These are phyloP conservation scores for Fusarium sp. DNA, from an alignment of 2,329 filamentous ascomycete genomes.

Conservation along the genomic window DNA sequence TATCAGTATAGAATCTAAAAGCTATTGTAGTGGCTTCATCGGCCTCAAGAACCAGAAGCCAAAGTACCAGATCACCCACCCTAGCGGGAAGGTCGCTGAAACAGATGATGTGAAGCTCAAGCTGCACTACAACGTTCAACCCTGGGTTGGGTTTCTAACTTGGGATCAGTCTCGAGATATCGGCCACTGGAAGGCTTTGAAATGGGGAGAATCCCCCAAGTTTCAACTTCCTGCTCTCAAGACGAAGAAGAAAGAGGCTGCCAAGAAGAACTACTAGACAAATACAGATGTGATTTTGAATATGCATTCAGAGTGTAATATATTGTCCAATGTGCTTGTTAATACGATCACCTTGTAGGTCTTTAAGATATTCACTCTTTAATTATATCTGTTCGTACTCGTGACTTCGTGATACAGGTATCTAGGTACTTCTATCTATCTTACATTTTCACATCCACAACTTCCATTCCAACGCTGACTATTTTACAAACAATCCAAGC, in stretches of 20 bases:
- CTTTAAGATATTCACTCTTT: not conserved
- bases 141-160: conserved; percentile 89
- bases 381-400: conserved; percentile 28
- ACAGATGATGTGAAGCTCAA: conserved; percentile 80
- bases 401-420: conserved; percentile 44
- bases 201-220: conserved; percentile 71
- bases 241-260: conserved; percentile 60
- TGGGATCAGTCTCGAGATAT: conserved; percentile 76
- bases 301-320: conserved; percentile 25
- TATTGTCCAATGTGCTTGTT: conserved; percentile 37
- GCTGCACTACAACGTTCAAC: conserved; percentile 96
- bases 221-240: conserved; percentile 77
- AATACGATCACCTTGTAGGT: not conserved
- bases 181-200: conserved; percentile 73
- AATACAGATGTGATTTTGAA: not conserved
- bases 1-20: conserved; percentile 15
- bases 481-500: conserved; percentile 12
- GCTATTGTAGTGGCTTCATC: conserved; percentile 71
- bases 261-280: conserved; percentile 39
- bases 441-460: conserved; percentile 34
- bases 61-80: conserved; percentile 98
- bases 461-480: conserved; percentile 11
- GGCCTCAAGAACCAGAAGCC: conserved; percentile 86
- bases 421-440: conserved; percentile 37
- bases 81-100: conserved; percentile 81